Conservation (phyloP, 257 asterid species). For the Forsythia suspensa region DNA sequence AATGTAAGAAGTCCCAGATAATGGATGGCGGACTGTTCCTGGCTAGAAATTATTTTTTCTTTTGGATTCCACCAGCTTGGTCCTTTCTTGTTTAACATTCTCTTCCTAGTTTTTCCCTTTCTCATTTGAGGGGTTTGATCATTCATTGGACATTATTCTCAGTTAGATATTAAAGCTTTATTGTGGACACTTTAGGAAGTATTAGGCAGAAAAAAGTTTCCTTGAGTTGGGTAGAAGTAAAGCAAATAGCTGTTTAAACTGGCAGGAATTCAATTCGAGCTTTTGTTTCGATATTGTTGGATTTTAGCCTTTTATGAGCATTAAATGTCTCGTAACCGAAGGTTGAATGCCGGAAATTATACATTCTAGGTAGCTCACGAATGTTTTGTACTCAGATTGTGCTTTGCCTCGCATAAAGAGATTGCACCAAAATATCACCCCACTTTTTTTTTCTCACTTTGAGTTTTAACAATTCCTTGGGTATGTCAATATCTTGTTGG, state of each 20-base stretch:
- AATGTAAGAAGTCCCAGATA: background rate
- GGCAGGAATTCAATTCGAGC: background rate
- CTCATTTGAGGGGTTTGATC: background rate
- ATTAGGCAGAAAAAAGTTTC: background rate
- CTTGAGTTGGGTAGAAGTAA: background rate
- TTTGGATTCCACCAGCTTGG: too few relatives aligned
- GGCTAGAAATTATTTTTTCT: background rate
- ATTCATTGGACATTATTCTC: background rate
- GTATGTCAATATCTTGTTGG: background rate
- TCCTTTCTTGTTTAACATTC: background rate
- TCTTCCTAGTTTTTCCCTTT: background rate
- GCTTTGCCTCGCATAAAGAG: background rate
- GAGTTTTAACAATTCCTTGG: background rate
- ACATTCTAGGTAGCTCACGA: background rate
- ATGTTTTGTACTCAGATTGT: background rate
- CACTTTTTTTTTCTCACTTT: background rate
- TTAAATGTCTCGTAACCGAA: background rate
- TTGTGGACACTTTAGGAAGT: background rate
- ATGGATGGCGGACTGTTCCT: background rate
- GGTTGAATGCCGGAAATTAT: background rate
- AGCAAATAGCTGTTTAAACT: background rate
- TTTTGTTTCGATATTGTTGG: background rate
- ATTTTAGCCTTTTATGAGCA: background rate
- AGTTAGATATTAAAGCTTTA: background rate
- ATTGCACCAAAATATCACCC: background rate